Evolutionary conservation across 1,139 yeast species (phyloP).

Genomic region (Geotrichum macrosporum): DNA sequence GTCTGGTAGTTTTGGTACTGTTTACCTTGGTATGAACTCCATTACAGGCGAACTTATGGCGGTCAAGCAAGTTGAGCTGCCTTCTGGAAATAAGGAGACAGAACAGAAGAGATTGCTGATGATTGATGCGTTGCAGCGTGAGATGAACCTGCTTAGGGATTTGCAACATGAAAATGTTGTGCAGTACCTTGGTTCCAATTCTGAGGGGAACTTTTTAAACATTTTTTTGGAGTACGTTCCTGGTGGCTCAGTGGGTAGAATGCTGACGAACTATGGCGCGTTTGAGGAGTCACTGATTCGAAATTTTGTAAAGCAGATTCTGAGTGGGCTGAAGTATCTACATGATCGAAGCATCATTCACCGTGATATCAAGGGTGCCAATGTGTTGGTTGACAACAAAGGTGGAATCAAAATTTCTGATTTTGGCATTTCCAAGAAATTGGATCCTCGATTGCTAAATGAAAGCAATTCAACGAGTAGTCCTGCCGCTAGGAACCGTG

Average conservation of each 20-base stretch:
- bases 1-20: constrained; percentile 92
- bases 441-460: constrained; percentile 38
- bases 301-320: constrained; percentile 77
- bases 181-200: constrained; percentile 80
- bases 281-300: constrained; percentile 85
- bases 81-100: constrained; percentile 40
- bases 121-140: constrained; percentile 82
- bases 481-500: too few species aligned
- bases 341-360: constrained; percentile 83
- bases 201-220: constrained; percentile 60
- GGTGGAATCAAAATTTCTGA: constrained; percentile 92
- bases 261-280: constrained; percentile 82
- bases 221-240: constrained; percentile 93
- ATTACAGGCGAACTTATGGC: constrained; percentile 95
- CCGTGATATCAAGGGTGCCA: constrained; percentile 91
- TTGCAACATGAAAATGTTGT: constrained; percentile 90
- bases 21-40: constrained; percentile 86
- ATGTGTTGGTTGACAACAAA: constrained; percentile 80
- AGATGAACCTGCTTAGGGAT: constrained; percentile 72
- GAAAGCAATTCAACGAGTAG: too few species aligned
- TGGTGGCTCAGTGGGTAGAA: constrained; percentile 89
- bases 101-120: constrained; percentile 52
- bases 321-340: constrained; percentile 73
- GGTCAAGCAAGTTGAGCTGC: constrained; percentile 86
- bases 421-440: constrained; percentile 85